Conservation (phyloP, 2,329 filamentous ascomycete genomes). For the Venturia pyrina region DNA sequence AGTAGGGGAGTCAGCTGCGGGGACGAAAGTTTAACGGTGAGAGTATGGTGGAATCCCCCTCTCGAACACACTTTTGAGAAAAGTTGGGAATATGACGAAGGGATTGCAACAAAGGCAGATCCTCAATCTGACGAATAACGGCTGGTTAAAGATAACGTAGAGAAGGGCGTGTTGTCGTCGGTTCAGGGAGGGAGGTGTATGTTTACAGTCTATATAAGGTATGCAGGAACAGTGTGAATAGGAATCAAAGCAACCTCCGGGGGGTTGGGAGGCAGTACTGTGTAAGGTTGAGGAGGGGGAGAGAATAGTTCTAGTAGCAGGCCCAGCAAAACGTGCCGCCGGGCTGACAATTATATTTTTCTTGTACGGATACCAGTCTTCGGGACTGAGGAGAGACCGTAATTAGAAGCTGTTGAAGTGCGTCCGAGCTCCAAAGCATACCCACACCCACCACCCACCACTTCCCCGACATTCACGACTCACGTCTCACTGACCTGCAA, state of each 20-base stretch:
- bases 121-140: not conserved
- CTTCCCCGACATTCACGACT: not conserved
- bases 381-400: not conserved
- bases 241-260: not conserved
- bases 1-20: not conserved
- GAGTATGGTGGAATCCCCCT: not conserved
- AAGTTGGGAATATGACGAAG: not conserved
- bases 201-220: not conserved
- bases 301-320: not conserved
- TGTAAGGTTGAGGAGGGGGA: not conserved
- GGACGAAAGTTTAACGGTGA: not conserved
- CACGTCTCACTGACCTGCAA: slow-evolving; percentile 1
- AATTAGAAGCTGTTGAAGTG: slow-evolving; percentile 1
- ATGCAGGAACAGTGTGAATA: not conserved
- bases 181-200: not conserved
- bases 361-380: not conserved
- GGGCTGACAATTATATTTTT: slow-evolving; percentile 1
- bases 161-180: not conserved
- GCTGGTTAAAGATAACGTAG: not conserved
- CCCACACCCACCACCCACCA: not conserved
- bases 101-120: not conserved
- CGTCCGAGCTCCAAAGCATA: not conserved
- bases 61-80: not conserved
- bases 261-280: not conserved
- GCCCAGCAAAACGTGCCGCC: not conserved